These are phyloP conservation scores for Ceratocystis cacaofunesta DNA, from an alignment of 2,329 filamentous ascomycete species.

Conservation along the genomic window DNA sequence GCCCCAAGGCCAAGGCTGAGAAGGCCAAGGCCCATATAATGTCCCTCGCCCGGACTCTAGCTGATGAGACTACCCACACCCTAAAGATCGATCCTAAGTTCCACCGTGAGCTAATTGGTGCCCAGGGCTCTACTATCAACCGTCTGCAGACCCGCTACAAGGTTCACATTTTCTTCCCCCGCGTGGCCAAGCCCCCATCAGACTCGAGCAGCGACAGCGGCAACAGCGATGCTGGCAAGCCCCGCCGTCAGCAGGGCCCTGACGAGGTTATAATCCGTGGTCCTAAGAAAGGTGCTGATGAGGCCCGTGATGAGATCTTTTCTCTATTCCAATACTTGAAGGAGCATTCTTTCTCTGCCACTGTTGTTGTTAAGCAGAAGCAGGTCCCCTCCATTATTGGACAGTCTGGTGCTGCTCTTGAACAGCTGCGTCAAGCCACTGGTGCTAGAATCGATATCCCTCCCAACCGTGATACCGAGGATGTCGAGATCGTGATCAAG, in stretches of 20 bases:
- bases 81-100: slow-evolving; percentile 89
- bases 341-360: slow-evolving; percentile 70
- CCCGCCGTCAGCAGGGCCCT: slow-evolving; percentile 55
- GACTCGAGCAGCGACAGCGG: slow-evolving; percentile 51
- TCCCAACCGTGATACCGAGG: slow-evolving; percentile 55
- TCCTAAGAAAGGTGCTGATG: slow-evolving; percentile 82
- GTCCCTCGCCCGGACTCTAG: slow-evolving; percentile 63
- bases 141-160: slow-evolving; percentile 83
- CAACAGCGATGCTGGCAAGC: slow-evolving; percentile 48
- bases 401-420: slow-evolving; percentile 77
- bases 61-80: slow-evolving; percentile 76
- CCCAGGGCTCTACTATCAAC: slow-evolving; percentile 76
- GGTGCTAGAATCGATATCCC: slow-evolving; percentile 88
- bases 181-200: slow-evolving; percentile 38
- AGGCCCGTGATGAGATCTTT: slow-evolving; percentile 80
- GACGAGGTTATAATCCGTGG: slow-evolving; percentile 88
- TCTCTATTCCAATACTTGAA: slow-evolving; percentile 77
- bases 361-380: slow-evolving; percentile 73
- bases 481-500: slow-evolving; percentile 80
- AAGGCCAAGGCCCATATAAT: slow-evolving; percentile 70
- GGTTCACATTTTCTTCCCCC: slow-evolving; percentile 90
- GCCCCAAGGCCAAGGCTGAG: slow-evolving; percentile 87
- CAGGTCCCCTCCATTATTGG: slow-evolving; percentile 92
- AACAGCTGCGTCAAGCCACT: slow-evolving; percentile 69
- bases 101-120: slow-evolving; percentile 85